phyloP scores from a whole-genome alignment of 257 asterid genomes.

The Galeopsis tetrahit region DNA sequence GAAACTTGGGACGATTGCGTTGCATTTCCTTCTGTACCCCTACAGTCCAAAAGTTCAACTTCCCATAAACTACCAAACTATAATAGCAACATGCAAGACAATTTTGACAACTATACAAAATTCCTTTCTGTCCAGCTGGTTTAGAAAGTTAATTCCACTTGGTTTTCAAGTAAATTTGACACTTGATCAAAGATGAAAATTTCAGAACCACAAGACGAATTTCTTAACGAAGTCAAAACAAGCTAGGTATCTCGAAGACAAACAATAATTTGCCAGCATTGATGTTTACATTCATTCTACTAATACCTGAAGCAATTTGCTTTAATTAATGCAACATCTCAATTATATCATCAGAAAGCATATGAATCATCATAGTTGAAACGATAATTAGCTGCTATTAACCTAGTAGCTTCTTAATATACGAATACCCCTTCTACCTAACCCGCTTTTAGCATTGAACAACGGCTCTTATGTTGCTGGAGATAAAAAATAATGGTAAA shows the following conservation, averaged over 20 bases:
- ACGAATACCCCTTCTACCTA: background rate
- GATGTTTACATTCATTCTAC: background rate
- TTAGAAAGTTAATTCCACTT: background rate
- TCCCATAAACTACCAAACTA: conserved; percentile 25
- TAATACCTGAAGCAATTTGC: background rate
- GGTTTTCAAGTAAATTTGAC: conserved; percentile 4
- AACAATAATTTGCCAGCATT: background rate
- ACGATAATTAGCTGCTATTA: background rate
- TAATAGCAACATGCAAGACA: conserved; percentile 6
- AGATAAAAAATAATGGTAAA: background rate
- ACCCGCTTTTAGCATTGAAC: background rate
- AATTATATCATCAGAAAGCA: background rate
- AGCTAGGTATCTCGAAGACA: too few species aligned
- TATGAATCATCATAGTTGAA: background rate
- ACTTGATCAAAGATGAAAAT: too few species aligned
- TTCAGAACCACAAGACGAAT: too few species aligned
- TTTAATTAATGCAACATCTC: background rate
- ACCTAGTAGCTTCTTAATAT: background rate
- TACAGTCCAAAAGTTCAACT: conserved; percentile 45
- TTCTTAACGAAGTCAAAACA: too few species aligned
- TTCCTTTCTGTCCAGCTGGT: background rate
- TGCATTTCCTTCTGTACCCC: conserved; percentile 75
- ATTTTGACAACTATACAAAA: background rate
- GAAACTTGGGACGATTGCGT: conserved; percentile 60
- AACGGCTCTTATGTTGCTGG: background rate